phyloP scores from a whole-genome alignment of 2,329 filamentous ascomycete genomes.

The Graphilbum ipis-grandicollis region DNA sequence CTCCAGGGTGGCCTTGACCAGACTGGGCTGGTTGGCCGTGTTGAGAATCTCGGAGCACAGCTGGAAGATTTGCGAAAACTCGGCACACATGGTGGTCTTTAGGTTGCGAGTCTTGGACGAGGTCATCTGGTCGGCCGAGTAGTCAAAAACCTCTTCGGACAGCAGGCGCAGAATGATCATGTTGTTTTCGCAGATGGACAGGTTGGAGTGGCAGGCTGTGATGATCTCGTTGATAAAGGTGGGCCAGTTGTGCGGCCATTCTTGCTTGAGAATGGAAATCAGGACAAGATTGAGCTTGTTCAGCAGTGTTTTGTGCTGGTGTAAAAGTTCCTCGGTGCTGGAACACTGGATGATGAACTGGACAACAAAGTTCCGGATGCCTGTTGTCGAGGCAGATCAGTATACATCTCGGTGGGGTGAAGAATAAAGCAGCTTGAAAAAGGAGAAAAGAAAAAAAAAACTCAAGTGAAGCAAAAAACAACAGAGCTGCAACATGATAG shows the following conservation, averaged over 20 bases:
- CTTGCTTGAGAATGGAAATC: conserved; percentile 94
- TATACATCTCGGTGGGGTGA: too few relatives aligned
- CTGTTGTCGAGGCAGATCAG: too few relatives aligned
- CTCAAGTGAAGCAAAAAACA: too few relatives aligned
- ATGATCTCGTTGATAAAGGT: conserved; percentile 99
- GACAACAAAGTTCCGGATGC: conserved; percentile 97
- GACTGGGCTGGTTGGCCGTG: conserved; percentile 65
- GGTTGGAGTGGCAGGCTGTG: conserved; percentile 80
- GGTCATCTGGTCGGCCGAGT: conserved; percentile 98
- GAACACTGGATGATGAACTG: conserved; percentile 96
- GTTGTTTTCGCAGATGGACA: conserved; percentile 99
- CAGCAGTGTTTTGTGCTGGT: conserved; percentile 69
- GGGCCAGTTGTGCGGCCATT: conserved; percentile 99
- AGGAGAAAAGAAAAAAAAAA: too few relatives aligned
- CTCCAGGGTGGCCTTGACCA: conserved; percentile 93
- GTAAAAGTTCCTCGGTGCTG: conserved; percentile 72
- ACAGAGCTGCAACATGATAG: too few relatives aligned
- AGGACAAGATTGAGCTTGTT: conserved; percentile 98
- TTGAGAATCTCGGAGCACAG: conserved; percentile 90
- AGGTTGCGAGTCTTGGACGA: conserved; percentile 89
- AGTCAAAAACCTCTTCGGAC: conserved; percentile 97
- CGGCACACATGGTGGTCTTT: conserved; percentile 96
- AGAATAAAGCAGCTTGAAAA: too few relatives aligned
- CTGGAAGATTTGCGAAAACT: conserved; percentile 97
- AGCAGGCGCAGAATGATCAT: conserved; percentile 94